Base-by-base conservation (phyloP, 768 basidiomycete genomes). In the Mycena rosella region DNA sequence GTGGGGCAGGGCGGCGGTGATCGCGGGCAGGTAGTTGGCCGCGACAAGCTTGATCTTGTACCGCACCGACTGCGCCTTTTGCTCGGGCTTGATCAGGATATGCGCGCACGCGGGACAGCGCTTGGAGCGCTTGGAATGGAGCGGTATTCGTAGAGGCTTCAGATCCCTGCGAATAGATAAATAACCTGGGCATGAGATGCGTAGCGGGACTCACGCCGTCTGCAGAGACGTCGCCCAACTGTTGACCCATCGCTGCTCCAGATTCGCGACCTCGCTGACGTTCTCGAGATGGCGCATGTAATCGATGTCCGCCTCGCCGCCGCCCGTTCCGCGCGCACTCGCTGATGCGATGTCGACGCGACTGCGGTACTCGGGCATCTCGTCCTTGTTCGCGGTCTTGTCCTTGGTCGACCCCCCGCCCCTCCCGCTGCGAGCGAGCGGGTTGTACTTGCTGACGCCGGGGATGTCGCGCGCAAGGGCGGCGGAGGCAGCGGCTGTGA, bases 41-140 rank as follows among this genome's bases (percentile, higher is more conserved):
- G 97, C 98, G 63, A 97, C 94, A 56, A 99, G 90, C 79, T 99
- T 99, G 80, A 99, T 98, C 81, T 98, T 98, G 85, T 91, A 98
- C 20, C 95, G 89, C 40, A 94, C 92, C 20, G 94, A 96, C 72
- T 96, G 95, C 0, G 96, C 92, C 76, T 99, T 99, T 75, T 96
- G 93, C 77, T 99, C 98, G 5, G 98, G 98, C 77, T 98, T 98
- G 80, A 98, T 97, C 68, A 99, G 88, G 73, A 99, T 98, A 78
- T 99, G 98, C n/a, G 94, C 91, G 77, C 98, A 99, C 2, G 85
- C 86, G 17, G 96, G 92, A 81, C 98, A 99, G 5, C 98, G 94
- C 80, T 99, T 99, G 4, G 96, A 96, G 59, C 93, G 89, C 78
- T 98, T 99, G 0, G 95, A 94, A 70, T 93, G 95, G 0, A 99